Conservation (phyloP, 345 rosid genomes). For the Firmiana major region DNA sequence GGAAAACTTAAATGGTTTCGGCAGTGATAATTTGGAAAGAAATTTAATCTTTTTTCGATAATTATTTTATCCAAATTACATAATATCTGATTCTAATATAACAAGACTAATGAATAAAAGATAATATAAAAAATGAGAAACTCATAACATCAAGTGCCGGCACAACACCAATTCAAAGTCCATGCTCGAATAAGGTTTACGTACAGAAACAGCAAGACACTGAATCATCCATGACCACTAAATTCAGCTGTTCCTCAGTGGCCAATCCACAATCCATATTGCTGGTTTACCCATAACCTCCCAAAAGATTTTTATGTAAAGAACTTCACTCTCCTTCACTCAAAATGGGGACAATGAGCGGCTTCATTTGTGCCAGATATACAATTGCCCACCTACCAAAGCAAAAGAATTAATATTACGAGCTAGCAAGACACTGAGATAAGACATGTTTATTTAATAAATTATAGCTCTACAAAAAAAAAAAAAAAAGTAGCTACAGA, state of each 20-base stretch:
- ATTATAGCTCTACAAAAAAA: background rate
- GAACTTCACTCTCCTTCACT: constrained; percentile 66
- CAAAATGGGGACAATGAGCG: constrained; percentile 92
- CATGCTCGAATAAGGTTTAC: constrained; percentile 29
- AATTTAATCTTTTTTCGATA: background rate
- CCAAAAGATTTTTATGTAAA: background rate
- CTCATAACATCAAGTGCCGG: constrained; percentile 12
- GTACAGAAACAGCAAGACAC: constrained; percentile 22
- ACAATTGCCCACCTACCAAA: constrained; percentile 95
- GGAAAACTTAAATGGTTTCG: background rate
- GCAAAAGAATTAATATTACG: constrained; percentile 1
- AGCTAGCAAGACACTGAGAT: background rate
- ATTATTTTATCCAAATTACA: background rate
- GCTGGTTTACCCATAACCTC: background rate
- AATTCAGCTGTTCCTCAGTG: background rate
- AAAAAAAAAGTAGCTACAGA: background rate
- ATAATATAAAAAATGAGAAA: background rate
- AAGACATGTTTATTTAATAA: background rate
- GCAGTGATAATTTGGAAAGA: background rate
- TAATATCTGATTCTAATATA: background rate
- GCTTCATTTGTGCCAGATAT: constrained; percentile 95
- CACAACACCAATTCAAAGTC: constrained; percentile 11
- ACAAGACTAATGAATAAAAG: background rate
- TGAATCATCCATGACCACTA: constrained; percentile 17
- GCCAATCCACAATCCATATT: background rate